Evolutionary conservation across 2,329 filamentous ascomycete genomes (phyloP), one percentile per base, ranked within the genome.

Genomic region (Fusarium hainanense): DNA sequence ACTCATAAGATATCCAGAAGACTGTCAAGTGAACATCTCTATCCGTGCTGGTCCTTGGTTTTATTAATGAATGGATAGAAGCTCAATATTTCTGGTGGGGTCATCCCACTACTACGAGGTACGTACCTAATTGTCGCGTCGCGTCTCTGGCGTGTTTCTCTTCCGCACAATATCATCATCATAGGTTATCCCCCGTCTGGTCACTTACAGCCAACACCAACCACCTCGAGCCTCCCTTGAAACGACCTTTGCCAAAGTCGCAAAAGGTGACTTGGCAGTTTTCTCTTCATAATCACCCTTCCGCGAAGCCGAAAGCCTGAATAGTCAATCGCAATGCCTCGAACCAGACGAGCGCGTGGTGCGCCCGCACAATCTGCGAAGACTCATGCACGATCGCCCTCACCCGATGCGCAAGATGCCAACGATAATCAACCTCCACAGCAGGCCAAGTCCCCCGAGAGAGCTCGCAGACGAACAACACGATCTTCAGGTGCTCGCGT

Each of bases 291-390:
- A 54, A 48, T n/a, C 27, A 4, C 28, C 27, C 40, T 14, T 20
- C 52, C 48, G 56, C 44, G 47, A 54, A 56, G 20, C 32, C 23
- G 42, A 34, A 34, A 16, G 23, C 32, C 28, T 28, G 27, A 44
- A 34, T 13, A 41, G 4, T 43, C 23, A 40, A 43, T 65, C 54
- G 47, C 68, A 58, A 78, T 78, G 76, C 75, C 76, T 55, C 76
- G 76, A 58, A 71, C 76, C 28, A 74, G 67, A 71, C 76, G 75
- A 59, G 62, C 72, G 63, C 76, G 76, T 63, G 73, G 70, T 66
- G 73, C 71, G 50, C 69, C 71, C 49, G 54, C 71, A 58, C 73
- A 68, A 63, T 68, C 70, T 40, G 54, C 63, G 28, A 75, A 70
- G 62, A 57, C 74, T 42, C 49, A 55, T 54, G 65, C 67, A 54